A percentile compares a stretch with the other conserved stretches of the same genome.
Conservation (phyloP, 2,329 filamentous ascomycete genomes). For the Hawksworthiomyces lignivorus region DNA sequence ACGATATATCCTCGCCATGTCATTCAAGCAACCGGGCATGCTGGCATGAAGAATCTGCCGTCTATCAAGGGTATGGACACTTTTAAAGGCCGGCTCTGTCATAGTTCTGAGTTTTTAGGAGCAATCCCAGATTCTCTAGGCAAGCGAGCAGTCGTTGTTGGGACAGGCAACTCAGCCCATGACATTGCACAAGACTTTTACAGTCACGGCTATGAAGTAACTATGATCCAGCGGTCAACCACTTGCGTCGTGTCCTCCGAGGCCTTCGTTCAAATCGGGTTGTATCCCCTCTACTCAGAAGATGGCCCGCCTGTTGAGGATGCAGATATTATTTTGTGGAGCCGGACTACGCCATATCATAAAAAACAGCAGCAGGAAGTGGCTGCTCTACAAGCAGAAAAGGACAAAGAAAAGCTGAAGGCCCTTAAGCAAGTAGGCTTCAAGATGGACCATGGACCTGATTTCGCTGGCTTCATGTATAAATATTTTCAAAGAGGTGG, state of each 20-base stretch:
- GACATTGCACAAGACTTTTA: slow-evolving; percentile 53
- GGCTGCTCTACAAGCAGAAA: slow-evolving; percentile 28
- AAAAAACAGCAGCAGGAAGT: slow-evolving; percentile 41
- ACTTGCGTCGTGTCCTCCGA: slow-evolving; percentile 47
- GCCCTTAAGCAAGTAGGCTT: slow-evolving; percentile 50
- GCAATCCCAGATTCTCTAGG: slow-evolving; percentile 22
- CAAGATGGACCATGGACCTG: slow-evolving; percentile 47
- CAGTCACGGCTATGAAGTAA: slow-evolving; percentile 50
- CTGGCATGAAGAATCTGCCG: slow-evolving; percentile 57
- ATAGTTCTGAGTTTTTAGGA: slow-evolving; percentile 44
- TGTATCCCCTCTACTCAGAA: slow-evolving; percentile 35
- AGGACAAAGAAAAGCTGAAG: slow-evolving; percentile 32
- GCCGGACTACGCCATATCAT: slow-evolving; percentile 40
- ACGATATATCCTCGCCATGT: slow-evolving; percentile 55
- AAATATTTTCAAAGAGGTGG: slow-evolving; percentile 56
- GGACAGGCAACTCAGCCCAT: slow-evolving; percentile 51
- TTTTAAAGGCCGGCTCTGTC: slow-evolving; percentile 47
- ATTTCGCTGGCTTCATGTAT: slow-evolving; percentile 44
- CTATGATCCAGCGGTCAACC: slow-evolving; percentile 51
- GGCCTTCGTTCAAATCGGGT: slow-evolving; percentile 33
- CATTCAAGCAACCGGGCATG: slow-evolving; percentile 61
- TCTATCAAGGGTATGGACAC: slow-evolving; percentile 44
- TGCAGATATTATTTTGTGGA: slow-evolving; percentile 45
- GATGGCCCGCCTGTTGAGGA: slow-evolving; percentile 38
- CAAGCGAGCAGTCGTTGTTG: slow-evolving; percentile 45